These are phyloP conservation scores for Torulaspora delbrueckii DNA, from an alignment of 805 yeast species.

Conservation along the genomic window DNA sequence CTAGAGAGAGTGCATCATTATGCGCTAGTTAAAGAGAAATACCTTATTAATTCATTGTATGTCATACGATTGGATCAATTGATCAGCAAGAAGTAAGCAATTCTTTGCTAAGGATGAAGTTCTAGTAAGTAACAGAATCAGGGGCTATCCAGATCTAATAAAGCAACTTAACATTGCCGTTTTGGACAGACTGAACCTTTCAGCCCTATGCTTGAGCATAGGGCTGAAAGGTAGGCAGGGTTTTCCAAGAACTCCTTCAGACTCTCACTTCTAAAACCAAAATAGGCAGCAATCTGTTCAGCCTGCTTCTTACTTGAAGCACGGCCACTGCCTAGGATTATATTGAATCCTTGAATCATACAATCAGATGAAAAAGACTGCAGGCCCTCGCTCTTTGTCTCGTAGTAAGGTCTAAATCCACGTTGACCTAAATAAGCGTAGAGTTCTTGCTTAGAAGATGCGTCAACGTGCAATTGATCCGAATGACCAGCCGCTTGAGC, in stretches of 20 bases:
- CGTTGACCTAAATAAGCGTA: constrained; percentile 13
- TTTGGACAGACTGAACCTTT: not conserved
- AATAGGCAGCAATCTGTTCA: constrained; percentile 16
- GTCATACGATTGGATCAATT: no score
- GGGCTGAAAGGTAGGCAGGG: constrained; percentile 2
- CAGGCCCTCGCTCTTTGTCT: constrained; percentile 1
- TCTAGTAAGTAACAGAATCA: no score
- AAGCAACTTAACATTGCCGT: no score
- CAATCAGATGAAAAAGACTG: constrained; percentile 14
- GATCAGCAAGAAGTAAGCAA: no score
- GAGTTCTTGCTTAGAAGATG: constrained; percentile 12
- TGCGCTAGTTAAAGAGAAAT: no score
- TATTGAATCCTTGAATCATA: constrained; percentile 12
- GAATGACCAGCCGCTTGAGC: not conserved
- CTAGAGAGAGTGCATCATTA: no score
- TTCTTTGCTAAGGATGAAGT: no score
- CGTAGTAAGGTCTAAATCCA: constrained; percentile 12
- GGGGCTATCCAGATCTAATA: no score
- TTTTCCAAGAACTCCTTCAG: constrained; percentile 4
- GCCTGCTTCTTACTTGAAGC: constrained; percentile 22
- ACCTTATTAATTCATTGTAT: no score
- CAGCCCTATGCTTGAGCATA: not conserved
- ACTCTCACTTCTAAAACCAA: constrained; percentile 10
- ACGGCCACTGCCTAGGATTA: constrained; percentile 16
- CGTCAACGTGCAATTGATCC: not conserved